Percentiles rank a stretch among this genome's conserved stretches.
These are phyloP conservation scores for Theobroma grandiflorum DNA, from an alignment of 441 rosid species.

Conservation along the genomic window DNA sequence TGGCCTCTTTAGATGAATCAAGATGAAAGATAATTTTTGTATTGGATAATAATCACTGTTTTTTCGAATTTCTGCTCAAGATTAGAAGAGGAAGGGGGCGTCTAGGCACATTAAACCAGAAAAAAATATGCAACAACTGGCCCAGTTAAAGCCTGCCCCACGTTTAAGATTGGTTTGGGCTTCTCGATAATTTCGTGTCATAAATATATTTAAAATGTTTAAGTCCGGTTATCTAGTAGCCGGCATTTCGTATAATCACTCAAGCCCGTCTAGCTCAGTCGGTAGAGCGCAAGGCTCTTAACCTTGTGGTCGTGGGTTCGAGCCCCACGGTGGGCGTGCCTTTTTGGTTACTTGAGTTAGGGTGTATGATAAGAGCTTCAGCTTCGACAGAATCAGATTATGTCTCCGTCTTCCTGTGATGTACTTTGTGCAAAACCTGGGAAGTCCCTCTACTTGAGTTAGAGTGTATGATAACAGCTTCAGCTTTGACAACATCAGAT, in stretches of 20 bases:
- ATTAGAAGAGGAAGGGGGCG: not conserved
- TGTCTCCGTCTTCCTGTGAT: too few relatives aligned
- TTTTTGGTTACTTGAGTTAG: not conserved
- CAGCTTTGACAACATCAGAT: not conserved
- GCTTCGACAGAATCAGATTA: too few relatives aligned
- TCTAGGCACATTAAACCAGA: not conserved
- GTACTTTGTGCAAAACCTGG: not conserved
- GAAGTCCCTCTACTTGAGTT: too few relatives aligned
- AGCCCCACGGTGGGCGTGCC: not conserved
- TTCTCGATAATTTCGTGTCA: not conserved
- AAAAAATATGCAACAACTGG: not conserved
- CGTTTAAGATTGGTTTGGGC: too few relatives aligned
- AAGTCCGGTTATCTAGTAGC: not conserved
- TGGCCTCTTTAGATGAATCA: not conserved
- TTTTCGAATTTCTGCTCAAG: not conserved
- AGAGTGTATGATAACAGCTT: not conserved
- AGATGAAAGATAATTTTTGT: not conserved
- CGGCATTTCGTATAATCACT: not conserved
- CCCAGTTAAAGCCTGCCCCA: not conserved
- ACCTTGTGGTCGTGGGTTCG: constrained; percentile 14
- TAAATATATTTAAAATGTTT: too few relatives aligned
- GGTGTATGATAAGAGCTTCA: too few relatives aligned
- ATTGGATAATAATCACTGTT: not conserved
- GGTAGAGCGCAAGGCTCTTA: constrained; percentile 18
- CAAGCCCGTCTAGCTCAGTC: constrained; percentile 21